These are phyloP conservation scores for Ochromonas danica DNA, from an alignment of 108 stramenopile species.

Conservation along the genomic window DNA sequence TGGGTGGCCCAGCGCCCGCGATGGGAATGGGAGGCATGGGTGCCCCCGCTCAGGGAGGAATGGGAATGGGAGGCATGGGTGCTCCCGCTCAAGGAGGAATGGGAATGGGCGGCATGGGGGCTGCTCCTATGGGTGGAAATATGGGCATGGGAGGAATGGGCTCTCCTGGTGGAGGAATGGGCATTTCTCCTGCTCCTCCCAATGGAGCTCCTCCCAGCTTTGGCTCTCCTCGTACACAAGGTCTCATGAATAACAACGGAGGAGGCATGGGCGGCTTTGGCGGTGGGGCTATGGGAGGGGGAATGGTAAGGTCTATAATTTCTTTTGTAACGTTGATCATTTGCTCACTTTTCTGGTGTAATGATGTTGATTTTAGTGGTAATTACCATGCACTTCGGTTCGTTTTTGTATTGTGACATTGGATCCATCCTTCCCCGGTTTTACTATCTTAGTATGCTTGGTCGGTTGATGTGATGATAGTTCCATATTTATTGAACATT, in stretches of 20 bases:
- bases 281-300: neutral
- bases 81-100: neutral
- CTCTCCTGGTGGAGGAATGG: neutral
- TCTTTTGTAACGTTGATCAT: no score
- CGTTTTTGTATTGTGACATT: no score
- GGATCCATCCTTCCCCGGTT: no score
- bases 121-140: neutral
- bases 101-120: conserved; percentile 1
- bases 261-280: neutral
- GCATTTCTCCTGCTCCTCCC: neutral
- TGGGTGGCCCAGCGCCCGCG: neutral
- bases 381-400: no score
- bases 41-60: neutral
- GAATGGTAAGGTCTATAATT: no score
- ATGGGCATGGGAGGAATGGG: neutral
- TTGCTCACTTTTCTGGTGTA: no score
- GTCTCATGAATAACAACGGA: neutral
- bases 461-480: no score
- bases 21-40: neutral
- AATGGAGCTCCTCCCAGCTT: neutral
- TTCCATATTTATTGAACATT: no score
- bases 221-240: neutral
- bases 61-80: conserved; percentile 2
- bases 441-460: no score
- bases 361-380: no score